Base-by-base conservation (phyloP, 192 early-diverging fungal species). In the Umbelopsis sp. region DNA sequence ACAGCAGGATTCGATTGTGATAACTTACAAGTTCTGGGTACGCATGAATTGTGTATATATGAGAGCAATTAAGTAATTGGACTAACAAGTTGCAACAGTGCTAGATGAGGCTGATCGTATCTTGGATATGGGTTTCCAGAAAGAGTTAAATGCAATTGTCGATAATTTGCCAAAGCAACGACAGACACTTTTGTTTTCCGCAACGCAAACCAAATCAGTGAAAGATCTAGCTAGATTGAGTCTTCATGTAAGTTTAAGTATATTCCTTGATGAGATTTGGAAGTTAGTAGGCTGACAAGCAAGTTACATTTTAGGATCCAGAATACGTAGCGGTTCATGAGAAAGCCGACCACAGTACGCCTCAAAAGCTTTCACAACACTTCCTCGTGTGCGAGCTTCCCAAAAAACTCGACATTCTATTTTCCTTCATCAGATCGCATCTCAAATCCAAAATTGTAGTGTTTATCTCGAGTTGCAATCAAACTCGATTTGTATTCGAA, bases 301-400 rank as follows among this genome's bases (percentile, higher is more conserved):
- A 6, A 1, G 36, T 41, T 41, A 11, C 25, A 22, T 54, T 36
- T 31, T 50, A 87, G 80, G 86, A 95, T 59, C 95, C 97, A 25
- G 96, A 98, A 77, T 97, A 97, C 76, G 94, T 99, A 22, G 89
- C 95, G 17, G 96, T 99, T 20, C 95, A 98, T 68, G 95, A 97
- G 80, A 80, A 86, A 71, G 86, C 92, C 24, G 88, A 90, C 50
- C 76, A 81, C 70, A 88, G 89, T 68, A 99, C 97, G 7, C 97
- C 97, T 24, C 81, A 86, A 73, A 87, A 84, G 44, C 86, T 99
- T 21, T 71, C 87, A 0, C 97, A 99, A 78, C 88, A 94, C 72
- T 99, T 94, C 76, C 85, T 95, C 71, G 89, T 94, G 3, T 85
- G 91, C 10, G 89, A 92, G 12, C 81, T 99, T 65, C 88, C 90